Evolutionary conservation across 345 rosid genomes (phyloP).

Genomic region (Lumnitzera littorea): DNA sequence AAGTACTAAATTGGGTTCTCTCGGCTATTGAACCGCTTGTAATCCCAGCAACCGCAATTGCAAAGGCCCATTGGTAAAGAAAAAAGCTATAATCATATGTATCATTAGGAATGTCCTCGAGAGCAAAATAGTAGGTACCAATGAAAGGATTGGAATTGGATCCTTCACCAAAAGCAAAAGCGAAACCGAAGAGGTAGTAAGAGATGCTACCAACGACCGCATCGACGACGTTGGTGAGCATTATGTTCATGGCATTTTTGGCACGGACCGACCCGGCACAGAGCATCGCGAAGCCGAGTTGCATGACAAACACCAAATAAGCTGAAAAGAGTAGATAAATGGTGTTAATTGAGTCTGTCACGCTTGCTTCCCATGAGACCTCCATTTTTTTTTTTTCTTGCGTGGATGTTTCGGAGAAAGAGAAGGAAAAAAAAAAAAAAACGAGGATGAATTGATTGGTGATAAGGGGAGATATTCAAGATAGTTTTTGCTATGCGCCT

Average conservation of each 20-base stretch:
- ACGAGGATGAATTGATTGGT: no score
- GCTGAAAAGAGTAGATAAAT: slow-evolving; percentile 58
- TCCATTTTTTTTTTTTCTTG: slow-evolving; percentile 20
- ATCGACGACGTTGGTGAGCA: slow-evolving; percentile 66
- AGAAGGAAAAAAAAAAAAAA: no score
- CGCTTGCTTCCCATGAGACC: slow-evolving; percentile 54
- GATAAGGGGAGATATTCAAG: no score
- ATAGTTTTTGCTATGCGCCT: no score
- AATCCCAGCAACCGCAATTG: slow-evolving; percentile 58
- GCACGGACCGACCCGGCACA: slow-evolving; percentile 69
- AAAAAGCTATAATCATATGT: slow-evolving; percentile 42
- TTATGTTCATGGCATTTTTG: slow-evolving; percentile 61
- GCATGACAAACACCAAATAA: slow-evolving; percentile 55
- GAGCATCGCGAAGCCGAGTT: slow-evolving; percentile 72
- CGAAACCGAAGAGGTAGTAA: slow-evolving; percentile 65
- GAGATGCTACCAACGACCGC: slow-evolving; percentile 68
- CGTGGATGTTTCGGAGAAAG: no score
- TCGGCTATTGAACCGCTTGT: slow-evolving; percentile 73
- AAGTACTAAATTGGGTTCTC: slow-evolving; percentile 65
- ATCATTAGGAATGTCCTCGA: slow-evolving; percentile 29
- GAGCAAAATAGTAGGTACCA: slow-evolving; percentile 45
- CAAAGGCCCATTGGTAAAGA: slow-evolving; percentile 68
- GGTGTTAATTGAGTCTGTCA: slow-evolving; percentile 43
- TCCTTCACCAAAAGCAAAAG: slow-evolving; percentile 55
- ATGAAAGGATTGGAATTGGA: slow-evolving; percentile 45